Conservation (phyloP, 257 asterid species). For the Petunia axillaris region DNA sequence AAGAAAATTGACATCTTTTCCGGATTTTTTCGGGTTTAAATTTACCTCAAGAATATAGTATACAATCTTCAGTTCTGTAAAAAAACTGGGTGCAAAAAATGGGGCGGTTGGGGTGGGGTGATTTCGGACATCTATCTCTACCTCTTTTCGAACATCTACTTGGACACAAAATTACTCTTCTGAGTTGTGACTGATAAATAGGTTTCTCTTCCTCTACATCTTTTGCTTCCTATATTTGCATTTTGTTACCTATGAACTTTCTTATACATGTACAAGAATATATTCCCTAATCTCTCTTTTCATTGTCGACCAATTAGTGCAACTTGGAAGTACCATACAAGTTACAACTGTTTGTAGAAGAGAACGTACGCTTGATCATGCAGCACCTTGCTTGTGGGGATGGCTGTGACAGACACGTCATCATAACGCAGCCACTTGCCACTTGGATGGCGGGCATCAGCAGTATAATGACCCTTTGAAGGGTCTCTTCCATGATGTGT, state of each 20-base stretch:
- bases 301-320: conserved; percentile 10
- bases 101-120: not conserved
- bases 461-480: conserved; percentile 79
- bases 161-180: conserved; percentile 24
- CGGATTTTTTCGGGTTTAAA: not conserved
- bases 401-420: conserved; percentile 62
- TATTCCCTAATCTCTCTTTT: conserved; percentile 27
- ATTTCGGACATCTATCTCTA: conserved; percentile 20
- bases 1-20: not conserved
- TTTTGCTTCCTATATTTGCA: conserved; percentile 30
- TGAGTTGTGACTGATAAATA: conserved; percentile 23
- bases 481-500: conserved; percentile 86
- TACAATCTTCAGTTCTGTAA: conserved; percentile 23
- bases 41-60: conserved; percentile 6
- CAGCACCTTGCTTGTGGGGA: conserved; percentile 63
- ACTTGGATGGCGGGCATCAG: conserved; percentile 76
- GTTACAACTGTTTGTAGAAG: conserved; percentile 69
- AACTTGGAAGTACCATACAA: conserved; percentile 33
- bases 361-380: conserved; percentile 78
- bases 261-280: conserved; percentile 48
- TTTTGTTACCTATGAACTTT: conserved; percentile 25
- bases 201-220: conserved; percentile 26
- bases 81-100: not conserved
- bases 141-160: conserved; percentile 14
- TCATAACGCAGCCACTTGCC: conserved; percentile 84